A percentile compares a stretch with the other conserved stretches of the same genome.
Evolutionary conservation across 768 basidiomycete species (phyloP).

Genomic region (Trichaptum fuscoviolaceum): DNA sequence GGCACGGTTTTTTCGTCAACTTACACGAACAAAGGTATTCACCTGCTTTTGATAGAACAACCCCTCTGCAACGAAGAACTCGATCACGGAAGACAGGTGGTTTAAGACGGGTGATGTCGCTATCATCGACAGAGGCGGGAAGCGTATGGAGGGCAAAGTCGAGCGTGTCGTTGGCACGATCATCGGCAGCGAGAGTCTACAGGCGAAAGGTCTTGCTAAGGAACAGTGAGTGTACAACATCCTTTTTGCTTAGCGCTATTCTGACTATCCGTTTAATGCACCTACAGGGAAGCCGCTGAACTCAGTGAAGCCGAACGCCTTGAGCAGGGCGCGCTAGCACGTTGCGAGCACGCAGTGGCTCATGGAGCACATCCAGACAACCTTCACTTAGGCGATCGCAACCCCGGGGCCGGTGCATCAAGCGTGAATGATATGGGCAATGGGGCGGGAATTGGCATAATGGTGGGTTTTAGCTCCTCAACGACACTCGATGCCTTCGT

Average conservation of each 20-base stretch:
- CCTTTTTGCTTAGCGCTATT: constrained; percentile 3
- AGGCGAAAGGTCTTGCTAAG: constrained; percentile 47
- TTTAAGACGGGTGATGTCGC: constrained; percentile 88
- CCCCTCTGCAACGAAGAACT: constrained; percentile 55
- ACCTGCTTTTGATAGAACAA: constrained; percentile 44
- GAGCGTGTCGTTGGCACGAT: constrained; percentile 40
- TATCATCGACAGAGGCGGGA: constrained; percentile 55
- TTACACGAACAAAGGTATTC: not conserved
- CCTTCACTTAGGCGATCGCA: constrained; percentile 22
- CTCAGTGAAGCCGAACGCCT: constrained; percentile 49
- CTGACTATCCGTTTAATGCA: not conserved
- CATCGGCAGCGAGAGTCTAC: constrained; percentile 41
- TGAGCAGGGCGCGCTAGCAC: constrained; percentile 42
- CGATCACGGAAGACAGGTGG: constrained; percentile 74
- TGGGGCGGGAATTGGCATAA: not conserved
- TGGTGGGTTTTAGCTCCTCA: constrained; percentile 49
- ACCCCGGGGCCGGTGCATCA: not conserved
- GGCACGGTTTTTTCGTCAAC: not conserved
- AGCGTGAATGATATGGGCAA: not conserved
- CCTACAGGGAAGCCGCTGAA: constrained; percentile 41
- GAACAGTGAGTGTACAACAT: constrained; percentile 30
- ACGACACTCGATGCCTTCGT: constrained; percentile 57
- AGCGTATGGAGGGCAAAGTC: constrained; percentile 39
- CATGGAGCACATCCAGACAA: constrained; percentile 26
- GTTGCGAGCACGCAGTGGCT: constrained; percentile 44